phyloP scores from a whole-genome alignment of 2,329 filamentous ascomycete genomes.

The Malbranchea zuffiana region DNA sequence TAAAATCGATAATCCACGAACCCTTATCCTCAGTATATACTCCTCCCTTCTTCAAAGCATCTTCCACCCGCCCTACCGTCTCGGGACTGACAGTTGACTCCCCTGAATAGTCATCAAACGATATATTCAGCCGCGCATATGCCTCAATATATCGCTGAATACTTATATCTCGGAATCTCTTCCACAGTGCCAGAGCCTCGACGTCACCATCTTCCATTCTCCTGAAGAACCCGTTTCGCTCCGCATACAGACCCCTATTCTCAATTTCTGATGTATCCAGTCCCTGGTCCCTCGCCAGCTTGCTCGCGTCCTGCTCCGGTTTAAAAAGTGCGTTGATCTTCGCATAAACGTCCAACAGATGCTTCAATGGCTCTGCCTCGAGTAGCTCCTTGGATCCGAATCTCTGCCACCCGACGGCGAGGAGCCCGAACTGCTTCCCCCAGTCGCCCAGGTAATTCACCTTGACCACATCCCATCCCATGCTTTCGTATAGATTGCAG shows the following conservation, averaged over 20 bases:
- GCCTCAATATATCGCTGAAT: conserved; percentile 57
- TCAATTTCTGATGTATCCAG: conserved; percentile 33
- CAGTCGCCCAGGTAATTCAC: conserved; percentile 73
- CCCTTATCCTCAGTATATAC: conserved; percentile 61
- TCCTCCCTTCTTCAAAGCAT: conserved; percentile 51
- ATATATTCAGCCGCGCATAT: conserved; percentile 59
- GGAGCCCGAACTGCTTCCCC: conserved; percentile 49
- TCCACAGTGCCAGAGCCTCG: conserved; percentile 51
- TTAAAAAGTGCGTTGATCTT: conserved; percentile 55
- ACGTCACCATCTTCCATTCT: conserved; percentile 59
- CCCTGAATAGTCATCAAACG: conserved; percentile 60
- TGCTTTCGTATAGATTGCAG: conserved; percentile 55
- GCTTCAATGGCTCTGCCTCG: conserved; percentile 63
- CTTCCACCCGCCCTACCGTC: conserved; percentile 53
- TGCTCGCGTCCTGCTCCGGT: conserved; percentile 56
- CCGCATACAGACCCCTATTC: conserved; percentile 37
- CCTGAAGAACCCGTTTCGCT: conserved; percentile 48
- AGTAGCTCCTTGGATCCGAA: conserved; percentile 66
- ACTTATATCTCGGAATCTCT: conserved; percentile 54
- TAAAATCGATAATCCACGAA: conserved; percentile 61
- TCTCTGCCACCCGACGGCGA: conserved; percentile 63
- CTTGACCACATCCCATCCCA: conserved; percentile 59
- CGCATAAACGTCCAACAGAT: conserved; percentile 73
- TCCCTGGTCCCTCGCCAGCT: conserved; percentile 40
- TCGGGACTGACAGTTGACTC: conserved; percentile 61